phyloP scores from a whole-genome alignment of 2,329 filamentous ascomycete genomes.

The Ambrosiella xylebori region DNA sequence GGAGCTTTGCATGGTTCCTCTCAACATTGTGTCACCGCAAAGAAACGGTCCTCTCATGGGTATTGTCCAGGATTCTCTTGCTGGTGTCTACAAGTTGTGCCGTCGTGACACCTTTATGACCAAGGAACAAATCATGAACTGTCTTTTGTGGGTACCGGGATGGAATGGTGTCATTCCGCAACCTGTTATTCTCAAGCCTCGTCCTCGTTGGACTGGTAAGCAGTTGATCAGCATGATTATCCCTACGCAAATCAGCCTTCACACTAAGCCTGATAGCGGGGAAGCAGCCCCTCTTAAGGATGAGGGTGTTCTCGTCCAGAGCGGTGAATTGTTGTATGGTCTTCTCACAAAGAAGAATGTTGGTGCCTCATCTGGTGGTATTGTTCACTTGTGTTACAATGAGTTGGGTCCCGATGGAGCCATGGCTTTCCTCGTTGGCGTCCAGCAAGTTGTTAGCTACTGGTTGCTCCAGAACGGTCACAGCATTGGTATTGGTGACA shows the following conservation, averaged over 20 bases:
- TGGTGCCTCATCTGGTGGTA: slow-evolving; percentile 74
- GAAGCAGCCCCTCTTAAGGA: slow-evolving; percentile 51
- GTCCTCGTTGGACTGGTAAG: slow-evolving; percentile 92
- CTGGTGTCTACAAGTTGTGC: slow-evolving; percentile 92
- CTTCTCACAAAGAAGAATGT: slow-evolving; percentile 87
- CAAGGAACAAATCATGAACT: slow-evolving; percentile 87
- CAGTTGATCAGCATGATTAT: slow-evolving; percentile 92
- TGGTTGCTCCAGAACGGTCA: slow-evolving; percentile 94
- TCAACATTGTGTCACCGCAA: slow-evolving; percentile 96
- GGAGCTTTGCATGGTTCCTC: slow-evolving; percentile 90
- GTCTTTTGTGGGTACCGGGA: slow-evolving; percentile 91
- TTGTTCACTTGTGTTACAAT: slow-evolving; percentile 92
- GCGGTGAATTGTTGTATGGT: slow-evolving; percentile 79
- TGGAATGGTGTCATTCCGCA: slow-evolving; percentile 93
- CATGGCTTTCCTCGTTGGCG: slow-evolving; percentile 90
- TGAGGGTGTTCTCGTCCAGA: slow-evolving; percentile 64
- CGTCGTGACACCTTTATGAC: slow-evolving; percentile 80
- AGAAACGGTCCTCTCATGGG: slow-evolving; percentile 96
- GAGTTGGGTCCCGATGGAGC: slow-evolving; percentile 73
- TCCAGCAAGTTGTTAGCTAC: slow-evolving; percentile 88
- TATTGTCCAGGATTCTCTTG: slow-evolving; percentile 95
- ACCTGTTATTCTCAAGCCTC: slow-evolving; percentile 85
- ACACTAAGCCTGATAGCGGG: slow-evolving; percentile 43
- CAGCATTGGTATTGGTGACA: slow-evolving; percentile 97
- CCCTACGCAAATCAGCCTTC: slow-evolving; percentile 68